phyloP scores from a whole-genome alignment of 179 eudicot genomes.

The Actinidia polygama region DNA sequence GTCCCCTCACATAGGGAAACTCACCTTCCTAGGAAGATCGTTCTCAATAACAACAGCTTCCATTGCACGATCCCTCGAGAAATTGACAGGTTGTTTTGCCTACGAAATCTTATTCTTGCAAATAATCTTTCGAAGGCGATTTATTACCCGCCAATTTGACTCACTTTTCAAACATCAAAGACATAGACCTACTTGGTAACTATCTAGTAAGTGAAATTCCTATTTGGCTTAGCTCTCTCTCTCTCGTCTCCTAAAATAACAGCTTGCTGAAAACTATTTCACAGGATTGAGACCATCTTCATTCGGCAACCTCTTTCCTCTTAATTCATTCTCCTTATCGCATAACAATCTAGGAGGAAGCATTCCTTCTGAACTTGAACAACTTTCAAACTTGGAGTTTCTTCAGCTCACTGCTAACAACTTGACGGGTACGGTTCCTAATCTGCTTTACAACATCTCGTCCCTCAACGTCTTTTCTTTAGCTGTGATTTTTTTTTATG shows the following conservation, averaged over 20 bases:
- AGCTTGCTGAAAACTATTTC: neutral
- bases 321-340: neutral
- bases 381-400: conserved; percentile 24
- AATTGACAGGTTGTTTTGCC: neutral
- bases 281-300: conserved; percentile 21
- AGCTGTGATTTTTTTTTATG: conserved; percentile 31
- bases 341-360: conserved; percentile 16
- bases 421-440: conserved; percentile 37
- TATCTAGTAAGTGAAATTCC: conserved; percentile 12
- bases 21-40: conserved; percentile 17
- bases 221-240: conserved; percentile 5
- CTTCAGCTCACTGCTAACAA: conserved; percentile 31
- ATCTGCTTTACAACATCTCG: conserved; percentile 37
- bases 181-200: neutral
- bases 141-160: conserved; percentile 20
- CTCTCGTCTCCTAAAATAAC: neutral
- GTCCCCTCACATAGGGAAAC: conserved; percentile 27
- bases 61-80: conserved; percentile 10
- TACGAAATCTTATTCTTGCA: neutral
- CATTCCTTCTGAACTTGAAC: conserved; percentile 20
- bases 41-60: conserved; percentile 11
- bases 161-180: neutral
- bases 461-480: conserved; percentile 24
- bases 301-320: conserved; percentile 23
- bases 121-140: conserved; percentile 22